Evolutionary conservation across 108 stramenopile species (phyloP), one percentile per base, ranked within the genome.

Genomic region (Craspedostauros australis): DNA sequence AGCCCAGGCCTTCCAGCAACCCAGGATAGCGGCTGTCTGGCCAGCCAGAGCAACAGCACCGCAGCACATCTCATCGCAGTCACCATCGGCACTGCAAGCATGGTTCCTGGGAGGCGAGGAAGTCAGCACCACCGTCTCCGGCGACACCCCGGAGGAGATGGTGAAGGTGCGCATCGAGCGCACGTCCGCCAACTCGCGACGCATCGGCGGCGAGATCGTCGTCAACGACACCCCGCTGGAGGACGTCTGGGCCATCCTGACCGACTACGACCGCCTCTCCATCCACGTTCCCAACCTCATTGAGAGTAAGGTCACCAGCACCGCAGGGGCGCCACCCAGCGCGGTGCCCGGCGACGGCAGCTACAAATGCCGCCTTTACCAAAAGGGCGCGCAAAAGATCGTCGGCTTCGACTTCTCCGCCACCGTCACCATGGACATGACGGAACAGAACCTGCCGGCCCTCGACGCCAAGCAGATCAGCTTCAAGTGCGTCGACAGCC

Each of bases 341-440:
- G n/a, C n/a, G n/a, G n/a, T n/a, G n/a, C 68, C 58, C 9, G 79
- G 79, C n/a, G 79, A 81, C 62, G 79, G 79, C 14, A 30, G 27
- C 11, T 76, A 58, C 40, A 50, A 52, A 19, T 81, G 85, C 22
- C 61, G 84, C 19, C 73, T 95, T 0, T 93, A 68, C 71, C 95
- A 95, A 57, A 82, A 78, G 27, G 95, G 95, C 29, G 90, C 95
- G 11, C 95, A 95, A 50, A 87, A 86, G 32, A 95, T 95, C 53
- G 70, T 92, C 39, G 95, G 95, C 0, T 95, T 95, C 59, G 84
- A 94, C 53, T 95, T 95, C 52, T 81, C 85, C 15, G 95, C 92
- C 0, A 63, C 57, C 29, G 78, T 95, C 31, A 89, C 84, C 20
- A 84, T 95, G 88, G 88, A 91, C 39, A 95, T 95, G 95, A 73